phyloP scores from a whole-genome alignment of 2,329 filamentous ascomycete genomes.

The Cytospora chrysosperma region DNA sequence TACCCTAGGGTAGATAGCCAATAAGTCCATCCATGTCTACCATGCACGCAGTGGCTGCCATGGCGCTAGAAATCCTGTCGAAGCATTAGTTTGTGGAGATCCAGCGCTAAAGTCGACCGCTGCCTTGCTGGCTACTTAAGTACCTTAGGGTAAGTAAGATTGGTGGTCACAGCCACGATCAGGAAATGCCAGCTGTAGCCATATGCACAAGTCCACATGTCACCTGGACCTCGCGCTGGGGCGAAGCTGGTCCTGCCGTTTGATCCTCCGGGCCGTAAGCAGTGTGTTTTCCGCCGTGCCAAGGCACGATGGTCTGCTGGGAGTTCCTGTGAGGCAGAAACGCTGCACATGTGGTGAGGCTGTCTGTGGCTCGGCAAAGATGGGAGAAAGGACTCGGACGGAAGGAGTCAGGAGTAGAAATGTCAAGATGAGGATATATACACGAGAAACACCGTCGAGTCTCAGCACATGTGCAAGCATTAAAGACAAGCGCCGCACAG shows the following conservation, averaged over 20 bases:
- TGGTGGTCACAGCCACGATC: slow-evolving; percentile 8
- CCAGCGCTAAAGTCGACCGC: not conserved
- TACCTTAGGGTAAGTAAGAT: no score
- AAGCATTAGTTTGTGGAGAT: no score
- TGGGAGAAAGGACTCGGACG: not conserved
- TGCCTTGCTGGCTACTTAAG: not conserved
- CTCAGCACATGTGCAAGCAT: no score
- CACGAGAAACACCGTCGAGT: not conserved
- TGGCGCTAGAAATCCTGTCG: no score
- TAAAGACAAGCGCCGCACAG: not conserved
- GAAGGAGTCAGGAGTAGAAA: not conserved
- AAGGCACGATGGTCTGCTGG: not conserved
- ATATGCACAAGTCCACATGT: no score
- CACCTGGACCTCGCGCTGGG: no score
- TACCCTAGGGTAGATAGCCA: no score
- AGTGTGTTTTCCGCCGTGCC: not conserved
- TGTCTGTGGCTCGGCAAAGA: not conserved
- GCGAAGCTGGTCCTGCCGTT: not conserved
- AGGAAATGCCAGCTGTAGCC: slow-evolving; percentile 3
- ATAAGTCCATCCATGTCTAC: no score
- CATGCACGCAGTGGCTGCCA: no score
- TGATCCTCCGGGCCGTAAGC: not conserved
- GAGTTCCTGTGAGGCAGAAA: slow-evolving; percentile 5
- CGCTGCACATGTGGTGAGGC: not conserved
- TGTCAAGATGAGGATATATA: not conserved